Evolutionary conservation across 176 grass and related monocot species (phyloP).

Genomic region (Cymbopogon citratus): DNA sequence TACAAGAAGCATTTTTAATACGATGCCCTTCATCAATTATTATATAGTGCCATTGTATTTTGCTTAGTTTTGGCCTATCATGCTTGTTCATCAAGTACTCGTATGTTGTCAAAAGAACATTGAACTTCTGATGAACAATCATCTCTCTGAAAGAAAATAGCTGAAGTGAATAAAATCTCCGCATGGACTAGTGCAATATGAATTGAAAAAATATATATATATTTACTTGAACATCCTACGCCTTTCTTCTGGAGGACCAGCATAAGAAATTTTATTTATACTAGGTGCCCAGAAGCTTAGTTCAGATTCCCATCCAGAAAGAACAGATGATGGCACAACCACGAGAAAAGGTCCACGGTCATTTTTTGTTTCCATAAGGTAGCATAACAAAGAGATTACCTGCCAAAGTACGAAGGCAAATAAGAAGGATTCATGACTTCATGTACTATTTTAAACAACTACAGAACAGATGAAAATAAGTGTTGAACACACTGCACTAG

Average conservation of each 20-base stretch:
- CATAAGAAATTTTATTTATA: slow-evolving; percentile 97
- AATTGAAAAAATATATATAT: slow-evolving; percentile 16
- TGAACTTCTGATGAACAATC: slow-evolving; percentile 99
- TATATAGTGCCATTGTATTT: slow-evolving; percentile 98
- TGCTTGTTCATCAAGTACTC: slow-evolving; percentile 99
- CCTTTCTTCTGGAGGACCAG: slow-evolving; percentile 97
- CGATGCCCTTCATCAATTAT: slow-evolving; percentile 99
- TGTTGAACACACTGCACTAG: slow-evolving; percentile 21
- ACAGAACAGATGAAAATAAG: slow-evolving; percentile 4
- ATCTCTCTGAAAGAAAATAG: slow-evolving; percentile 69
- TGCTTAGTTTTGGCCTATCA: slow-evolving; percentile 96
- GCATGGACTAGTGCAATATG: not conserved
- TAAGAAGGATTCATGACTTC: slow-evolving; percentile 11
- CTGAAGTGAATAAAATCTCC: slow-evolving; percentile 34
- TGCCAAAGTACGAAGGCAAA: slow-evolving; percentile 33
- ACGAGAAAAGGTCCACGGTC: slow-evolving; percentile 95
- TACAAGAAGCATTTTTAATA: slow-evolving; percentile 99
- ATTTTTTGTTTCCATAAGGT: slow-evolving; percentile 99
- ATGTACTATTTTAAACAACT: not conserved
- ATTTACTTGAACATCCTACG: slow-evolving; percentile 91
- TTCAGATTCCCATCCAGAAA: slow-evolving; percentile 90
- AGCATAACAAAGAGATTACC: slow-evolving; percentile 96
- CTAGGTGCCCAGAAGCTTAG: slow-evolving; percentile 93
- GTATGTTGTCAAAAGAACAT: slow-evolving; percentile 97
- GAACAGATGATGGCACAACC: slow-evolving; percentile 94